Conservation (phyloP, 768 basidiomycete genomes). For the Saitozyma sp. region DNA sequence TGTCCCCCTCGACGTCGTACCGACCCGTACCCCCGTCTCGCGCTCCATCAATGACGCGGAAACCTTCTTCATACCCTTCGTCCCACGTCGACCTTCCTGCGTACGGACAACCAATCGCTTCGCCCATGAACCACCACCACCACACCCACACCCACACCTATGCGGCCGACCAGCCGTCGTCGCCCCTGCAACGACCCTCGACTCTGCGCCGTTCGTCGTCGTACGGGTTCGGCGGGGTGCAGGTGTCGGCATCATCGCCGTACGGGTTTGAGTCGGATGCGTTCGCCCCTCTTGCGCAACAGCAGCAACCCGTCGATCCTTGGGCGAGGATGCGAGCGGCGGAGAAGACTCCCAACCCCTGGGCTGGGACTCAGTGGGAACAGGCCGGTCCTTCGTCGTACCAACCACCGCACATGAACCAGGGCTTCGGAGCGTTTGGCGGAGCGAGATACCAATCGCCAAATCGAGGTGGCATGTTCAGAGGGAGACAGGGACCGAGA, state of each 20-base stretch:
- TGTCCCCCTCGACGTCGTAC: not conserved
- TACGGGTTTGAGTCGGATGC: slow-evolving; percentile 33
- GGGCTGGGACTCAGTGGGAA: slow-evolving; percentile 4
- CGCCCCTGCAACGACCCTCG: slow-evolving; percentile 1
- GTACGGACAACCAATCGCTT: slow-evolving; percentile 6
- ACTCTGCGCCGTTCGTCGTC: slow-evolving; percentile 23
- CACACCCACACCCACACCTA: slow-evolving; percentile 1
- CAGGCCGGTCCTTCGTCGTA: not conserved
- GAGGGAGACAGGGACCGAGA: slow-evolving; percentile 1
- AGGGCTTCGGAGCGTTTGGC: slow-evolving; percentile 6
- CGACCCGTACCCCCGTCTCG: slow-evolving; percentile 6
- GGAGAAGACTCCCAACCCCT: slow-evolving; percentile 7
- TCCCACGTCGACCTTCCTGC: slow-evolving; percentile 2
- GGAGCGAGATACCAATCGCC: not conserved
- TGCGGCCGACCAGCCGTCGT: slow-evolving; percentile 4
- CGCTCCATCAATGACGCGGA: slow-evolving; percentile 1
- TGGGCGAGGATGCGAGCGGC: not conserved
- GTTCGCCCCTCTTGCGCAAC: slow-evolving; percentile 32
- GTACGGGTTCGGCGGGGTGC: slow-evolving; percentile 21
- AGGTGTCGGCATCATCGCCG: slow-evolving; percentile 1
- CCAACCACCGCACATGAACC: not conserved
- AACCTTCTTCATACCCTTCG: slow-evolving; percentile 1
- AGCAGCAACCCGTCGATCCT: slow-evolving; percentile 1
- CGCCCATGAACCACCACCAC: not conserved
- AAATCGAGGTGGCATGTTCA: too few species aligned